Base-by-base conservation (phyloP, 768 basidiomycete genomes). In the Pilatotrama ljubarskyi region DNA sequence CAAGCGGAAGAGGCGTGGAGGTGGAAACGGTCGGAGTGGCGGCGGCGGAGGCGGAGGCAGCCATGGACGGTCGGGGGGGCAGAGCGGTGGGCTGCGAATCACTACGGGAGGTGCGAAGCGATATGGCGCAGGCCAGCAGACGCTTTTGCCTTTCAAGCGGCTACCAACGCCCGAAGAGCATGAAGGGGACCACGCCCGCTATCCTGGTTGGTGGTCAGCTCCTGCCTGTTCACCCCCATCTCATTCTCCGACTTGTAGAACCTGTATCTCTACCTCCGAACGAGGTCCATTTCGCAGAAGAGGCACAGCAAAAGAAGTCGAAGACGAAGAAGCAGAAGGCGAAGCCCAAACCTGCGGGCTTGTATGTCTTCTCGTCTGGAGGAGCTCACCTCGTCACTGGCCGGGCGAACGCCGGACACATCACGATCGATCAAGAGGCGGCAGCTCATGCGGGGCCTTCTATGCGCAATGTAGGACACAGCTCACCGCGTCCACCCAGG, bases 371-470 rank as follows among this genome's bases (percentile, higher is more conserved):
- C 58, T 63, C 70, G n/a, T 69, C 76, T 3, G 71, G 71, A 15
- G 74, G 72, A 14, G 73, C 72, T 5, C 76, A 71, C 25, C 70
- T 86, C 44, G 64, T 74, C 13, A 72, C 74, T 7, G 78, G 79
- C 14, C 69, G 75, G 58, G 64, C 69, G n/a, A 66, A 68, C 40
- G 46, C 59, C 46, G 57, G 51, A 51, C 69, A 74, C 22, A 64
- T 82, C 22, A 78, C 79, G 1, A 70, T 83, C 18, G 73, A 81
- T 55, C 56, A 78, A 17, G 77, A 82, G 64, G 81, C 82, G 55
- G 73, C 24, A n/a, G 24, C 44, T 7, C 24, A 18, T 15, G 76
- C 24, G 75, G 67, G 54, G 24, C 59, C 58, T 1, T 32, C 59
- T 11, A 44, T 59, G 57, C 65, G 53, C 0, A 29, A 47, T 35